These are phyloP conservation scores for Myrica gale DNA, from an alignment of 306 rosid genomes.

Conservation along the genomic window DNA sequence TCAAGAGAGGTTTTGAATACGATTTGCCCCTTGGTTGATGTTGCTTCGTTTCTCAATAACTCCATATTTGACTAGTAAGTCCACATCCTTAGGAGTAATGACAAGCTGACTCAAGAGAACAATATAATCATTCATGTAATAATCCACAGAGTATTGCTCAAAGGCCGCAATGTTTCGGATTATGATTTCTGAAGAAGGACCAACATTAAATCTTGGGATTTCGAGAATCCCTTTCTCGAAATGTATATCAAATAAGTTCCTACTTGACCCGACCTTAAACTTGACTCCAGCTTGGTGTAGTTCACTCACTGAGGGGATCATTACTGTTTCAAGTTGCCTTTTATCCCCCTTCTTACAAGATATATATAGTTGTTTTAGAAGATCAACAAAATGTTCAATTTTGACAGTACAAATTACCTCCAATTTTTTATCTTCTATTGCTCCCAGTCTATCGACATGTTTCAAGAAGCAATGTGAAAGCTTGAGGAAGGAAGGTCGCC, in stretches of 20 bases:
- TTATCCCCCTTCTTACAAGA: neutral
- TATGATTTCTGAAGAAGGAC: neutral
- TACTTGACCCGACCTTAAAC: neutral
- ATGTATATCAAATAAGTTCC: neutral
- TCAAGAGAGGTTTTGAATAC: too few species aligned
- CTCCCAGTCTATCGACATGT: conserved; percentile 46
- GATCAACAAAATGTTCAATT: too few species aligned
- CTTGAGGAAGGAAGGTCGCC: conserved; percentile 9
- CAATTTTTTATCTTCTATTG: conserved; percentile 9
- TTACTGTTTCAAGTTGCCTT: neutral
- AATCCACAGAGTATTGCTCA: conserved; percentile 23
- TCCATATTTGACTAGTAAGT: too few species aligned
- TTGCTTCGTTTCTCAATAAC: too few species aligned
- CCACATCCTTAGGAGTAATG: too few species aligned
- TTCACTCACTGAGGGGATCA: conserved; percentile 16
- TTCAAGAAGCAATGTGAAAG: conserved; percentile 26
- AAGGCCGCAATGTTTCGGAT: conserved; percentile 31
- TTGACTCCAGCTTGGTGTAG: conserved; percentile 3
- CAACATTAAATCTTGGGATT: conserved; percentile 27
- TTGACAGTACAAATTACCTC: neutral
- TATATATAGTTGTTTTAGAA: too few species aligned
- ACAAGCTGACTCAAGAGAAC: too few species aligned
- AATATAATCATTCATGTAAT: neutral
- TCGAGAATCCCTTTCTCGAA: conserved; percentile 21
- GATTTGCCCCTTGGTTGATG: too few species aligned